Base-by-base conservation (phyloP, 768 basidiomycete species). In the Daedalea quercina region DNA sequence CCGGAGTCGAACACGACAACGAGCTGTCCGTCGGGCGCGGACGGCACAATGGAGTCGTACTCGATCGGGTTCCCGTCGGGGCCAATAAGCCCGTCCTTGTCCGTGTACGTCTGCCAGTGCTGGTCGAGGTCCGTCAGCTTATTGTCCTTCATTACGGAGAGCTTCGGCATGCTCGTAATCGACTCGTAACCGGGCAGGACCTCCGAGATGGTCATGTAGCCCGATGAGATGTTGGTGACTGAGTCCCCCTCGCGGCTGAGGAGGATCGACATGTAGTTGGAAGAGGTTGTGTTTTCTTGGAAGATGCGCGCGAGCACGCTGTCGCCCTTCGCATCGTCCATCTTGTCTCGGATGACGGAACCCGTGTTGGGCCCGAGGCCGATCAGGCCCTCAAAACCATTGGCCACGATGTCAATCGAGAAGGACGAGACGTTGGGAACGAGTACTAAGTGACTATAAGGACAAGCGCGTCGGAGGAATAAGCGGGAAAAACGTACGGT, bases 301-400 rank as follows among this genome's bases (percentile, higher is more conserved):
- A 91, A 91, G 54, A 88, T 80, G 58, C 75, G 77, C 59, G 80
- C 78, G 15, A 91, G 71, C 12, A 84, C 67, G 23, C 74, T 80
- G 70, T 86, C 76, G 20, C 78, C 87, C 7, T 73, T 61, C 50
- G 63, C 57, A 9, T 66, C 69, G 56, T 72, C 73, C 41, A 88
- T 63, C 50, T 79, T 80, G 55, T 81, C 73, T 53, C 73, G 76
- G 56, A 90, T 78, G 40, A 77, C 69, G 47, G 85, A 87, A 43
- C 82, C 85, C 23, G 76, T 67, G 69, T 87, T 87, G 26, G 87
- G 87, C n/a, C 88, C 88, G 17, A 90, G 77, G 22, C 88, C 88
- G 25, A 90, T 70, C 19, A 90, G 78, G 37, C 88, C 88, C 52
- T 82, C 76, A 57, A 81, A 85, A 0, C 81, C 84, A 61, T 86